phyloP scores from a whole-genome alignment of 352 stramenopile genomes.

The Pythium aquatile region DNA sequence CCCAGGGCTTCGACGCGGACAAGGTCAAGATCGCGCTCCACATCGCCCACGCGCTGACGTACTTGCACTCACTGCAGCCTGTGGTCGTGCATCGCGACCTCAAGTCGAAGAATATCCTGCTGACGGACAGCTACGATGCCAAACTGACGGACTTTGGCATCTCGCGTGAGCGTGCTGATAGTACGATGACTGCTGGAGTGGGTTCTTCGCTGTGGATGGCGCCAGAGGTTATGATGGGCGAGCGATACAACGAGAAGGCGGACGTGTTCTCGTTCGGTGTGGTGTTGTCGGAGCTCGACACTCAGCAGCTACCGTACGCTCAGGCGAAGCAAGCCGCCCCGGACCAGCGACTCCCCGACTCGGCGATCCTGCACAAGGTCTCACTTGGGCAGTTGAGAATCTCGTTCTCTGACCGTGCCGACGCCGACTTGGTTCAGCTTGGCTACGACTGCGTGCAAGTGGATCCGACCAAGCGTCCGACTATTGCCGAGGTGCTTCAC shows the following conservation, averaged over 20 bases:
- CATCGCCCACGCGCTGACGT: not conserved
- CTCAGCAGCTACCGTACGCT: not conserved
- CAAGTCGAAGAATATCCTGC: not conserved
- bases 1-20: constrained; percentile 1
- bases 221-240: not conserved
- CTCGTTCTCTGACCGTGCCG: not conserved
- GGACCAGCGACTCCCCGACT: not conserved
- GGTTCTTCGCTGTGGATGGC: not conserved
- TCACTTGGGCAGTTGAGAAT: not conserved
- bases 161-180: not conserved
- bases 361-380: not conserved
- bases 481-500: not conserved
- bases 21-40: constrained; percentile 7
- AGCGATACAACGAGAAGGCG: not conserved
- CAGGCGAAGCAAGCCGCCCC: not conserved
- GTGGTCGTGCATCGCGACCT: not conserved
- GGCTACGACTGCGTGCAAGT: not conserved
- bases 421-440: not conserved
- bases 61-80: not conserved
- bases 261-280: not conserved
- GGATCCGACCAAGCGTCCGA: not conserved
- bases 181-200: not conserved
- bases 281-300: not conserved
- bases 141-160: not conserved
- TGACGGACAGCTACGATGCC: not conserved